Evolutionary conservation across 768 basidiomycete species (phyloP).

Genomic region (Mycena amicta): DNA sequence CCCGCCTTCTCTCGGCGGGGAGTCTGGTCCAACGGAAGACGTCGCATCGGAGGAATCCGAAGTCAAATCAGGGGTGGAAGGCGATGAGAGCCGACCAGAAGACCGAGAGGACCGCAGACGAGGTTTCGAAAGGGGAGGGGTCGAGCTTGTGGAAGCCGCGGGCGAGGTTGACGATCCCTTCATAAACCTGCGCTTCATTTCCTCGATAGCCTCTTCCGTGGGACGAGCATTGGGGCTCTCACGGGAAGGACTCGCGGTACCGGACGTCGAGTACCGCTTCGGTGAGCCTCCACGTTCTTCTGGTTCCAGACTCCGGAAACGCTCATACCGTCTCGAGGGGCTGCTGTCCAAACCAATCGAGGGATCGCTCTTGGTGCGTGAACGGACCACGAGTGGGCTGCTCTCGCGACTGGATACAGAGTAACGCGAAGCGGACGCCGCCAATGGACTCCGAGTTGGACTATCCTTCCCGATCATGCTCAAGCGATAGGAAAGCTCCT

Average conservation of each 20-base stretch:
- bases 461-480: slow-evolving; percentile 40
- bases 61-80: slow-evolving; percentile 62
- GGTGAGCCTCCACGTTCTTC: slow-evolving; percentile 9
- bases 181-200: slow-evolving; percentile 64
- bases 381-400: slow-evolving; percentile 32
- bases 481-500: slow-evolving; percentile 51
- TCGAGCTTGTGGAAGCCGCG: slow-evolving; percentile 24
- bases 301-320: slow-evolving; percentile 28
- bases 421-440: slow-evolving; percentile 27
- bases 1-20: slow-evolving; percentile 43
- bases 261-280: slow-evolving; percentile 19
- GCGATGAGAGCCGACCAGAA: slow-evolving; percentile 27
- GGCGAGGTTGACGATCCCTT: slow-evolving; percentile 33
- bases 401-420: slow-evolving; percentile 26
- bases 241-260: slow-evolving; percentile 29
- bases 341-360: slow-evolving; percentile 15
- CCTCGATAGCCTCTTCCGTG: slow-evolving; percentile 56
- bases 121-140: slow-evolving; percentile 19
- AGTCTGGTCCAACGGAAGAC: slow-evolving; percentile 55
- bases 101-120: slow-evolving; percentile 25
- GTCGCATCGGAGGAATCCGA: slow-evolving; percentile 62
- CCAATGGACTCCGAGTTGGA: slow-evolving; percentile 29
- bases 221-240: slow-evolving; percentile 36
- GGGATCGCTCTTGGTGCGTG: slow-evolving; percentile 14
- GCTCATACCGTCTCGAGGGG: slow-evolving; percentile 27